Evolutionary conservation across 768 basidiomycete species (phyloP).

Genomic region (Psilocybe sp.): DNA sequence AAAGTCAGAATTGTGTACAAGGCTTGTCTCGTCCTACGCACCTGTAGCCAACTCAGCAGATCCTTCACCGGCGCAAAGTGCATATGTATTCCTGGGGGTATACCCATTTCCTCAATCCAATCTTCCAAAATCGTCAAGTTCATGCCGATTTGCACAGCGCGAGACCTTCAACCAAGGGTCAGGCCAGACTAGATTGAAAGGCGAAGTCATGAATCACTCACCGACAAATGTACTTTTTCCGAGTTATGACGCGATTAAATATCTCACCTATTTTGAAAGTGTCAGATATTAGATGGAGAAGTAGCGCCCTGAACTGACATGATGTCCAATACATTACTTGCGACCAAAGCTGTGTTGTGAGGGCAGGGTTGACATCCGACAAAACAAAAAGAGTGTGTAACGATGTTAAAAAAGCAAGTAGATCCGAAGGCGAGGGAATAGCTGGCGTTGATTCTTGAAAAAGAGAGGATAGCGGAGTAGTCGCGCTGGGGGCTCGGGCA

Average conservation of each 20-base stretch:
- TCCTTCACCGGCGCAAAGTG: conserved; percentile 87
- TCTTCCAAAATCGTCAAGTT: conserved; percentile 86
- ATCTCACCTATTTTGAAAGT: conserved; percentile 56
- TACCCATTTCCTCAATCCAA: conserved; percentile 80
- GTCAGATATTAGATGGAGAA: not conserved
- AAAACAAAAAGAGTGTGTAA: conserved; percentile 80
- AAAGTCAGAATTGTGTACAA: not conserved
- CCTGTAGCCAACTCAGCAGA: conserved; percentile 84
- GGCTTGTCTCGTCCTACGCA: conserved; percentile 23
- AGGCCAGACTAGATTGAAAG: not conserved
- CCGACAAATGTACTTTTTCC: conserved; percentile 95
- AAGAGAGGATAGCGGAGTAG: conserved; percentile 45
- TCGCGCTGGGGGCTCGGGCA: conserved; percentile 40
- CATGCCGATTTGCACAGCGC: conserved; percentile 86
- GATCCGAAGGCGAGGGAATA: conserved; percentile 43
- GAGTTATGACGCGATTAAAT: conserved; percentile 82
- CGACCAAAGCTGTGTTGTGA: conserved; percentile 90
- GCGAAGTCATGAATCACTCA: conserved; percentile 23
- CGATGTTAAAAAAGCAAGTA: conserved; percentile 81
- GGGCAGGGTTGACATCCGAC: conserved; percentile 86
- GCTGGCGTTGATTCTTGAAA: conserved; percentile 40
- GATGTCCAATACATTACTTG: conserved; percentile 99
- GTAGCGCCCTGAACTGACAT: conserved; percentile 48
- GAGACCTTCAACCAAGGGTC: conserved; percentile 44
- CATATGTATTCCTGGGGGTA: conserved; percentile 73